Evolutionary conservation across 2,329 filamentous ascomycete genomes (phyloP), one percentile per base, ranked within the genome.

Genomic region (Trematosphaeria pertusa): DNA sequence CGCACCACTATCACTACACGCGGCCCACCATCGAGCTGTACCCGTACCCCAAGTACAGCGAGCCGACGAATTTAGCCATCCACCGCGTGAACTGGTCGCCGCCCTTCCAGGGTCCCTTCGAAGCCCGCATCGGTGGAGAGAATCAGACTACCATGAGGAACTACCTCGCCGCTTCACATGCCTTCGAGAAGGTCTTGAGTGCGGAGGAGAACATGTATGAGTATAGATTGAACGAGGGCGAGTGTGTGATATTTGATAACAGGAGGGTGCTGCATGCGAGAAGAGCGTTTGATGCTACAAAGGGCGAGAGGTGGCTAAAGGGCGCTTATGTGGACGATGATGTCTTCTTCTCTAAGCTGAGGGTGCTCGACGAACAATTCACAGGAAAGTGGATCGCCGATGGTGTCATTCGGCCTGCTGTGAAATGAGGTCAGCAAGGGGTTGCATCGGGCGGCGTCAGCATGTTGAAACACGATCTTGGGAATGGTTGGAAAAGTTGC

Each of bases 191-290:
- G 0, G 55, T 81, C 0, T 72, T 94, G 18, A 85, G 89, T 54
- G 65, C 76, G 1, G 73, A 79, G 0, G 65, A 75, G 3, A 82
- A 82, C 49, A 72, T 91, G 42, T 87, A 87, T 63, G 81, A 93
- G 75, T 78, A 87, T 48, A 87, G 87, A 71, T 77, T 97, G 70
- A 76, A 84, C 43, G 85, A 88, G 3, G 94, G 93, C 3, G 89
- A 96, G 64, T 96, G 91, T 66, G 91, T 92, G 10, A 80, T 99
- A n/a, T 97, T 99, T 66, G 87, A 96, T 68, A 97, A 97, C 66
- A 75, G 85, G 48, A 81, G 93, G 14, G 79, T 96, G n/a, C 72
- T 96, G 65, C 94, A 97, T 75, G 93, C 91, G 0, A 79, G 94
- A 3, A 81, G 78, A 12, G 83, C 85, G 21, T 97, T 97, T 71